Percentiles rank a stretch among this genome's conserved stretches.
Evolutionary conservation across 2,329 filamentous ascomycete species (phyloP).

Genomic region (Parastagonospora avenae): DNA sequence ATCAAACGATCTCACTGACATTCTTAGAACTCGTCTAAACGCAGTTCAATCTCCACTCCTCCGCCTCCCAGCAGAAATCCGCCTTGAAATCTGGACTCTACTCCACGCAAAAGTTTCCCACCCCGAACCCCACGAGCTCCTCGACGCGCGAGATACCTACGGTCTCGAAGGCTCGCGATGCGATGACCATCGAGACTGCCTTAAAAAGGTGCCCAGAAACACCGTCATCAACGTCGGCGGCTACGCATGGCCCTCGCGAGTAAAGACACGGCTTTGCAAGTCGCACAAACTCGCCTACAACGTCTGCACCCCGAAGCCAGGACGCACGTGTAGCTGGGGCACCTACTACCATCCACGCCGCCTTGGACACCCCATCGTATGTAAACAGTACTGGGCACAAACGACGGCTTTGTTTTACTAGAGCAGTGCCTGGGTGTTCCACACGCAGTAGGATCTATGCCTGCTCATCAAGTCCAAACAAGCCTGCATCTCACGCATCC

Average conservation of each 20-base stretch:
- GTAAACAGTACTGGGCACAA: background rate
- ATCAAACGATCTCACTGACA: background rate
- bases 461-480: background rate
- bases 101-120: no score
- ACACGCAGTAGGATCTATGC: background rate
- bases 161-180: no score
- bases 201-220: no score
- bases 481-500: background rate
- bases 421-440: background rate
- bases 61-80: background rate
- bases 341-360: background rate
- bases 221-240: background rate
- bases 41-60: background rate
- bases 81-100: background rate
- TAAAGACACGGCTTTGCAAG: background rate
- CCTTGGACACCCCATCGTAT: background rate
- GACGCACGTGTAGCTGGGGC: background rate
- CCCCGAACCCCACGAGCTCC: no score
- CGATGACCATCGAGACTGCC: no score
- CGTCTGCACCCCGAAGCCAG: background rate
- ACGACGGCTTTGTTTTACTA: background rate
- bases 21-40: background rate
- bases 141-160: no score
- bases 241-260: background rate
- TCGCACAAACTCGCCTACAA: background rate